Base-by-base conservation (phyloP, 345 rosid genomes). In the Corchorus capsularis region DNA sequence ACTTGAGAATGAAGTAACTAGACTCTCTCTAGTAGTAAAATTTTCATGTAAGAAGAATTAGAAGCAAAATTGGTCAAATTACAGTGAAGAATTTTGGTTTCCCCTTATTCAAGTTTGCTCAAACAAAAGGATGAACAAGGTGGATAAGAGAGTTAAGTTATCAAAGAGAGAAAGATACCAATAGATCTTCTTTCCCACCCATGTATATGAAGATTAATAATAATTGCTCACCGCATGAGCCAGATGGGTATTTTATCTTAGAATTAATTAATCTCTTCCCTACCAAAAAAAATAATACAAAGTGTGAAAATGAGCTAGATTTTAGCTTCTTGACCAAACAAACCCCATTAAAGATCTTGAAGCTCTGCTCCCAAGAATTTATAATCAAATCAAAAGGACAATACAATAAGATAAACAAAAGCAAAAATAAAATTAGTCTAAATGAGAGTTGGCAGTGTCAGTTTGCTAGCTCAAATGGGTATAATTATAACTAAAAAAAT, bases 391-490 rank as follows among this genome's bases (percentile, higher is more conserved):
- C 74, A 62, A 75, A 71, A 72, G 75, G 56, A 74, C 80, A 47
- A 54, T 47, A 34, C 57, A 63, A 79, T 54, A 65, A 66, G 43
- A 15, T 54, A 82, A 68, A 62, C 55, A 72, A 74, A 37, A 45
- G 43, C 43, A 76, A 74, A 75, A 73, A 66, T 65, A 77, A 63
- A 27, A 27, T 27, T 27, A 27, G 27, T 79, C 78, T 60, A 71
- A 27, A 82, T 79, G 63, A 84, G 82, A 88, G 95, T 89, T 89
- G 95, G 93, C 94, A 83, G 62, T 83, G 92, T 85, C 94, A 87
- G 92, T 65, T 27, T 75, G 87, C 88, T 76, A 80, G 86, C 86
- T 81, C 81, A 35, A 82, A 78, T 55, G 79, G 41, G 82, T 63
- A 78, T 86, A 73, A 76, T 83, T 74, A 78, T 76, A 15, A 6